A percentile compares a stretch with the other conserved stretches of the same genome.
phyloP scores from a whole-genome alignment of 306 rosid species.

The Crotalaria pallida region DNA sequence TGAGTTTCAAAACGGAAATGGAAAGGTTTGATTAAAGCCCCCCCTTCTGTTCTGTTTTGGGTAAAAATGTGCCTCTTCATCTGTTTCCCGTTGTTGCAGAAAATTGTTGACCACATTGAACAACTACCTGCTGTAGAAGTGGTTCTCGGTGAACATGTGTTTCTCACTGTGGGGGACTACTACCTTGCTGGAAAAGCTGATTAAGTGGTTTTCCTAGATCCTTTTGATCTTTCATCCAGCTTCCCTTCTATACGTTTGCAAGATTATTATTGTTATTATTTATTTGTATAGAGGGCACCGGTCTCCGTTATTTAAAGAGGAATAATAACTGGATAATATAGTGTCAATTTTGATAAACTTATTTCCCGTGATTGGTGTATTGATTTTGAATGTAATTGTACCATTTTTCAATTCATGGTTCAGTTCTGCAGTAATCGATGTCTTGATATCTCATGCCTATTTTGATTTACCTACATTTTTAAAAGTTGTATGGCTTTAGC shows the following conservation, averaged over 20 bases:
- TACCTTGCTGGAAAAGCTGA: slow-evolving; percentile 17
- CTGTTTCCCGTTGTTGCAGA: slow-evolving; percentile 36
- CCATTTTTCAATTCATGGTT: neutral
- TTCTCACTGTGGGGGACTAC: slow-evolving; percentile 61
- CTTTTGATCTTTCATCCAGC: neutral
- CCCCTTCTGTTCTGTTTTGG: neutral
- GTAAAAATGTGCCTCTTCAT: neutral
- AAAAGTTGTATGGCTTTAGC: too few relatives aligned
- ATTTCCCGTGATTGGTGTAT: neutral
- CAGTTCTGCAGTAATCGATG: neutral
- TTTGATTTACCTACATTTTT: too few relatives aligned
- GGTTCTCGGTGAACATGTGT: slow-evolving; percentile 54
- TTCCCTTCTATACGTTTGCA: neutral
- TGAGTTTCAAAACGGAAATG: slow-evolving; percentile 61
- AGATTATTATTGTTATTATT: neutral
- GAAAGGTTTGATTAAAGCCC: slow-evolving; percentile 56
- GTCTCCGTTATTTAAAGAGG: neutral
- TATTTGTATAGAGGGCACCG: neutral
- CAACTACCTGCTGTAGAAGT: slow-evolving; percentile 47
- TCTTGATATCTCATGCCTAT: too few relatives aligned
- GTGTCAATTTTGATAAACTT: neutral
- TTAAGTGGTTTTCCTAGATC: neutral
- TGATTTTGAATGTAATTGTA: neutral
- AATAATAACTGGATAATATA: neutral
- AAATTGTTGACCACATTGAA: slow-evolving; percentile 50